These are phyloP conservation scores for Chlamydomonas reinhardtii DNA, from an alignment of 163 green algal genomes.

Conservation along the genomic window DNA sequence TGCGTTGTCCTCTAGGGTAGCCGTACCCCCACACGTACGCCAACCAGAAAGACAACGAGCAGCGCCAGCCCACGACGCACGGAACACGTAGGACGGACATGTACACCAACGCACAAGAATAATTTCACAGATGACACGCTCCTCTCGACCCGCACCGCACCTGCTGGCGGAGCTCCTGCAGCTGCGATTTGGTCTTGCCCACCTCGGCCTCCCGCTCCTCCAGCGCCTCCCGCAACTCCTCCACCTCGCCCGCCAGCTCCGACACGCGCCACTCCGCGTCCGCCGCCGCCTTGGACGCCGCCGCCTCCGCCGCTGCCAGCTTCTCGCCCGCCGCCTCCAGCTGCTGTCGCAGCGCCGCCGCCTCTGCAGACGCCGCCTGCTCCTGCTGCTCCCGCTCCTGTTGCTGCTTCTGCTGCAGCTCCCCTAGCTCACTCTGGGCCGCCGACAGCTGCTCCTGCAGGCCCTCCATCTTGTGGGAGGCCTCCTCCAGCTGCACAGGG, in stretches of 20 bases:
- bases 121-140: too few relatives aligned
- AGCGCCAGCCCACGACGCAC: too few relatives aligned
- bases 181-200: neutral
- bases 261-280: neutral
- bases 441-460: slow-evolving; percentile 5
- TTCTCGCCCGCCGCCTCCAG: neutral
- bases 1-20: too few relatives aligned
- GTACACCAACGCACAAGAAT: too few relatives aligned
- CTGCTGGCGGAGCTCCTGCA: slow-evolving; percentile 16
- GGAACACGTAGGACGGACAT: too few relatives aligned
- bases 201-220: neutral
- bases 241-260: slow-evolving; percentile 4
- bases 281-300: neutral
- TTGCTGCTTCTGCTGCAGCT: neutral
- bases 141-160: too few relatives aligned
- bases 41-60: too few relatives aligned
- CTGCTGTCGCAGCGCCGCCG: neutral
- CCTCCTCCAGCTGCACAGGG: slow-evolving; percentile 14
- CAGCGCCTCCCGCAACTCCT: neutral
- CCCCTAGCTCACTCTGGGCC: neutral
- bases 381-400: neutral
- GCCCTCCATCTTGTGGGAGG: slow-evolving; percentile 12
- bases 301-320: neutral
- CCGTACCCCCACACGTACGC: too few relatives aligned
- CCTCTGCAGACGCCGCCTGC: neutral